Base-by-base conservation (phyloP, 73 alveolate genomes). In the Stentor coeruleus region DNA sequence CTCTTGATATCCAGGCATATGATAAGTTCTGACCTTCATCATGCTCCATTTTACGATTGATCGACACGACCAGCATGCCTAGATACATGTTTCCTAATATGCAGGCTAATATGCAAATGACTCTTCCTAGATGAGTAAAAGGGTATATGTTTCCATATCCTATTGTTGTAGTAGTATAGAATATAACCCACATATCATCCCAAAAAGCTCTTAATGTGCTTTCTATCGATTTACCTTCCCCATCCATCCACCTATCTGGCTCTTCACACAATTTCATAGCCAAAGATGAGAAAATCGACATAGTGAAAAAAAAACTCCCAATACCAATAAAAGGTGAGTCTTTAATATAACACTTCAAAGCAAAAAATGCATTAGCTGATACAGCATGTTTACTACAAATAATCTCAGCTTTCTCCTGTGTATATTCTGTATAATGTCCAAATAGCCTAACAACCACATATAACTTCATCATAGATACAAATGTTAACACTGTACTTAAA, bases 121-220 rank as follows among this genome's bases (percentile, higher is more conserved):
- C n/a, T 66, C 79, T 66, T 66, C 79, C 79, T 28, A 31, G 79
- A 66, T 66, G 79, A 2, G 79, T 66, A 14, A 66, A 20, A 15
- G 79, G 79, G 79, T 20, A 66, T 11, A 66, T 20, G 39, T 66
- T 31, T 66, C 79, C 79, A 33, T 66, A 66, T 20, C 79, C 79
- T 1, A 66, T 40, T 66, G 79, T 66, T 66, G 79, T 66, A 40
- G 79, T 66, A 0, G 79, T 66, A 20, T 20, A 20, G 33, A 66
- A 66, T 14, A 66, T 31, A 0, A 66, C 40, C 79, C 79, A 66
- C 2, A 66, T 20, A 31, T 66, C 33, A 31, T 66, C 79, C n/a
- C 40, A 20, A 11, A 66, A 66, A 0, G 79, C 33, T 33, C n/a
- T 31, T 11, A 66, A 31, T 1, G 49, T 20, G 39, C 79, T 66